Evolutionary conservation across 2,329 filamentous ascomycete genomes (phyloP), one percentile per base, ranked within the genome.

Genomic region (Penicillium sp.): DNA sequence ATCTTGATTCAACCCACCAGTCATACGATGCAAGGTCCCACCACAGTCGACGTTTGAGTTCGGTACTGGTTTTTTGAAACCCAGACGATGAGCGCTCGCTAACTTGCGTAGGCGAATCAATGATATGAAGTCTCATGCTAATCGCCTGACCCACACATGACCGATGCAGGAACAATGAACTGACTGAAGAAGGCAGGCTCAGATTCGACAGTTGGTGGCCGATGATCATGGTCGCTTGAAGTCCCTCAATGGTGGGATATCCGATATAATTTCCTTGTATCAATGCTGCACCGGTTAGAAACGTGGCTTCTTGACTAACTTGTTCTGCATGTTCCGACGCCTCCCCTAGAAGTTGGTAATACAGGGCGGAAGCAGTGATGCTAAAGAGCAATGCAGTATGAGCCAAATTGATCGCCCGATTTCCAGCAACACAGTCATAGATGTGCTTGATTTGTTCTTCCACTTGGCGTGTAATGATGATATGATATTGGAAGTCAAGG

Each of bases 11-110:
- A 13, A 53, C 64, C 29, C 67, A 74, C 76, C 76, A 78, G 54
- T 78, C 76, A n/a, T 71, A 75, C 0, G 73, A 68, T 2, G 64
- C 66, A 13, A 77, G 54, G 47, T 77, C 72, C 76, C 76, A 78
- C 73, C 74, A 77, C 2, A 75, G 58, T 2, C 76, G 66, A n/a
- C 76, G 66, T 18, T 69, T 72, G 4, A 75, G 57, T 53, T 78
- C 76, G 18, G 71, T 24, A 6, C 72, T 65, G 5, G 68, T 51
- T 5, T 53, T 51, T 34, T 72, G 60, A 18, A 52, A 55, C 1
- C 42, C 46, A n/a, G 49, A 53, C 1, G 41, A 49, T n/a, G 53
- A 58, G 10, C 60, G 56, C n/a, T 59, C 60, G 10, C 64, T 52
- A 1, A 47, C 54, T 22, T 38, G 55, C 10, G 41, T 48, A 1